Base-by-base conservation (phyloP, 345 rosid species). In the Murraya koenigii region DNA sequence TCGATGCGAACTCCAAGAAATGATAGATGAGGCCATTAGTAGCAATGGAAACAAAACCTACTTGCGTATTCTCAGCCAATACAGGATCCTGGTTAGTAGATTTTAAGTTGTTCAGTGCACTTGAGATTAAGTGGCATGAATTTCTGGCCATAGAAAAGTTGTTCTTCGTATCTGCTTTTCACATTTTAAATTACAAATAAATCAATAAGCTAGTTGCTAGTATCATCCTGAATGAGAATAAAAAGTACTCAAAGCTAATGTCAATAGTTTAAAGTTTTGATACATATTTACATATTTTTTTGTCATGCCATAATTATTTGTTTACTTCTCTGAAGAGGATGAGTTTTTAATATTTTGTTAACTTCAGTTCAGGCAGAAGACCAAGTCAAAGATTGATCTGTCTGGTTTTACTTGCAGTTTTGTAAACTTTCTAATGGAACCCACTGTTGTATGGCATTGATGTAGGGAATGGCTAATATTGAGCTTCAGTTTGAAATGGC, bases 401-500 rank as follows among this genome's bases (percentile, higher is more conserved):
- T 11, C 11, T 1, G 8, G 44, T n/a, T 30, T 26, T 62, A 8
- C 38, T 2, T 38, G 47, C 22, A 66, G 41, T 72, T 65, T 38
- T 38, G 20, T 8, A 44, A 41, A 28, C 23, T 63, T 63, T 7
- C 79, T 60, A 65, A 26, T 32, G 39, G 69, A 77, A 52, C n/a
- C 77, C 32, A 82, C 54, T 9, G 74, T 64, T 80, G 62, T 76
- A 55, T 73, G 68, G 56, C 69, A 62, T 56, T 72, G 74, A 63
- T 77, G 19, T 75, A 95, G 99, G 96, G 95, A 71, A 95, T 95
- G 98, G 87, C 93, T 30, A 95, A 95, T 71, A 86, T 91, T 1
- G 97, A 93, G 88, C 99, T 95, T 85, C 98, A 91, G 88, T 91
- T 93, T 7, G 97, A 93, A 89, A 89, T 95, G 89, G 99, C 99